Base-by-base conservation (phyloP, 495 filamentous ascomycete genomes). In the Collariella sp. region DNA sequence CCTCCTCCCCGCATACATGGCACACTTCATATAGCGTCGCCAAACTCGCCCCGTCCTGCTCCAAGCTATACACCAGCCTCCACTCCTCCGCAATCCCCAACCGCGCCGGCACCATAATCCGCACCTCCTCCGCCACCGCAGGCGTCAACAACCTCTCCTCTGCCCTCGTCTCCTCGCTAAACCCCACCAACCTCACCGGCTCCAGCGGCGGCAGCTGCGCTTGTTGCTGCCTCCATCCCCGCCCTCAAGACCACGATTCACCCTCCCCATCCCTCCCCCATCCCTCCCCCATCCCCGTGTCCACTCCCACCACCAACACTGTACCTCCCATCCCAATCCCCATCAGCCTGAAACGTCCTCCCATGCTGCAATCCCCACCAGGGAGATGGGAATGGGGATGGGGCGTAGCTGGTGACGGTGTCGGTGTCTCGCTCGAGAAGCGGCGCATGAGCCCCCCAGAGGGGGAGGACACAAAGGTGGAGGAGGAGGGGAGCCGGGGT, bases 91-190 rank as follows among this genome's bases (percentile, higher is more conserved):
- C 81, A 13, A 98, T 79, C 68, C 95, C 87, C 50, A 96, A 70
- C 19, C 91, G 79, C 46, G 91, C 76, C 1, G 93, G 93, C 10
- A 98, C 76, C 46, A 97, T 83, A 19, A 93, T 79, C 34, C 94
- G 80, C 52, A 98, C 95, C 71, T 98, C 93, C 71, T 98, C 94
- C 2, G 93, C 93, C 12, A 98, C 71, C 7, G 82, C 76, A 45
- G 75, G 76, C 7, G 79, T 83, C 29, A 97, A 76, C 44, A 95
- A 62, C 46, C 70, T 67, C 16, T 71, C 68, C 18, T 65, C 62
- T 2, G 56, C 18, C 0, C 62, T 43, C 0, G 75, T 77, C 53
- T 72, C 69, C 1, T 61, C 56, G 40, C 62, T 57, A 55, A 72
- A 77, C 15, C 75, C 75, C 9, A 49, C 53, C 29, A 77, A 59